Conservation (phyloP, 768 basidiomycete genomes). For the Naganishia vaughanmartiniae region DNA sequence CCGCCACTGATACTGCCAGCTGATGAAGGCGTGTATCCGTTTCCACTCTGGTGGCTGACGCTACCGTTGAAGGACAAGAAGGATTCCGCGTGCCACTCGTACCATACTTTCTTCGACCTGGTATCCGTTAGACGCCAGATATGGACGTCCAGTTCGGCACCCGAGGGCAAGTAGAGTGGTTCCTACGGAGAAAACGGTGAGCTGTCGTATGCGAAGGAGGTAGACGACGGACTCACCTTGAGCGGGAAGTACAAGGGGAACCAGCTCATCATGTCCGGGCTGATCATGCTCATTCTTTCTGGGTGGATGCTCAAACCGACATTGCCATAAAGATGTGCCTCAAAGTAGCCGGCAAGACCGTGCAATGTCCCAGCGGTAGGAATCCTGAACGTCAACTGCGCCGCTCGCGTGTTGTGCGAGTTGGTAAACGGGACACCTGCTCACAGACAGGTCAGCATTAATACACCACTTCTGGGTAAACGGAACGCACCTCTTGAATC, state of each 20-base stretch:
- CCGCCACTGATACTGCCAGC: constrained; percentile 26
- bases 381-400: constrained; percentile 82
- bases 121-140: constrained; percentile 91
- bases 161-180: constrained; percentile 85
- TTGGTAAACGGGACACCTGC: constrained; percentile 91
- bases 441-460: background rate
- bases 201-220: background rate
- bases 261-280: constrained; percentile 98
- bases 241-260: constrained; percentile 97
- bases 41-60: constrained; percentile 29
- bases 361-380: constrained; percentile 91
- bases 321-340: constrained; percentile 85
- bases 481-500: constrained; percentile 63
- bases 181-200: constrained; percentile 60
- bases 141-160: constrained; percentile 85
- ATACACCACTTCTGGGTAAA: no score
- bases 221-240: constrained; percentile 60
- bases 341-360: constrained; percentile 95
- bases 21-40: constrained; percentile 29
- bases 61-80: constrained; percentile 62
- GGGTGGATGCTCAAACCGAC: constrained; percentile 93
- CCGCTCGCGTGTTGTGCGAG: constrained; percentile 87
- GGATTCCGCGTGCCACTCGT: constrained; percentile 96
- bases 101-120: constrained; percentile 77
- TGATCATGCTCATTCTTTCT: constrained; percentile 74